Evolutionary conservation across 306 rosid genomes (phyloP).

Genomic region (Ochetophila trinervis): DNA sequence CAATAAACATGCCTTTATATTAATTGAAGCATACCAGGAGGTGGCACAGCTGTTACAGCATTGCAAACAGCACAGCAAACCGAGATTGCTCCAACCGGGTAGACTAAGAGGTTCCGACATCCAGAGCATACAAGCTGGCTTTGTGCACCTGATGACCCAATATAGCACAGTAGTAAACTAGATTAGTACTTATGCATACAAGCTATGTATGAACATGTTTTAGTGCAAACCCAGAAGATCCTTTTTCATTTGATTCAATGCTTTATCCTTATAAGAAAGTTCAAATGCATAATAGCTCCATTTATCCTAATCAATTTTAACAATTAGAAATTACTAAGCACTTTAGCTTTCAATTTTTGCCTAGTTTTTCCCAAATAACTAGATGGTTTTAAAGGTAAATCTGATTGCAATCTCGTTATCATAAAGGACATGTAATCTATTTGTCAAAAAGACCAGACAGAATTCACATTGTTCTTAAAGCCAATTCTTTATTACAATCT

Average conservation of each 20-base stretch:
- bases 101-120: conserved; percentile 82
- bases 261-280: not conserved
- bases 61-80: conserved; percentile 99
- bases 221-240: not conserved
- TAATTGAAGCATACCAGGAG: conserved; percentile 95
- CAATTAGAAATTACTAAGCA: not conserved
- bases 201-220: not conserved
- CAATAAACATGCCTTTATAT: no score
- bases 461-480: conserved; percentile 23
- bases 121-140: conserved; percentile 99
- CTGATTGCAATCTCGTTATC: conserved; percentile 14
- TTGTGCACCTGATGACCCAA: conserved; percentile 57
- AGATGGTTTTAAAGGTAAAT: conserved; percentile 10
- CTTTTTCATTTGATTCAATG: not conserved
- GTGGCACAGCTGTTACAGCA: conserved; percentile 96
- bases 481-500: not conserved
- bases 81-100: conserved; percentile 93
- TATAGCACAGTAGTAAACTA: conserved; percentile 12
- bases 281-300: not conserved
- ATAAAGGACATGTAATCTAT: not conserved
- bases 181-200: not conserved
- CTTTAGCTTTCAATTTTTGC: not conserved
- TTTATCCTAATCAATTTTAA: not conserved
- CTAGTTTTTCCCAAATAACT: no score
- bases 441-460: conserved; percentile 18